Evolutionary conservation across 129 eudicot genomes (phyloP), one percentile per base, ranked within the genome.

Genomic region (Deinandra increscens): DNA sequence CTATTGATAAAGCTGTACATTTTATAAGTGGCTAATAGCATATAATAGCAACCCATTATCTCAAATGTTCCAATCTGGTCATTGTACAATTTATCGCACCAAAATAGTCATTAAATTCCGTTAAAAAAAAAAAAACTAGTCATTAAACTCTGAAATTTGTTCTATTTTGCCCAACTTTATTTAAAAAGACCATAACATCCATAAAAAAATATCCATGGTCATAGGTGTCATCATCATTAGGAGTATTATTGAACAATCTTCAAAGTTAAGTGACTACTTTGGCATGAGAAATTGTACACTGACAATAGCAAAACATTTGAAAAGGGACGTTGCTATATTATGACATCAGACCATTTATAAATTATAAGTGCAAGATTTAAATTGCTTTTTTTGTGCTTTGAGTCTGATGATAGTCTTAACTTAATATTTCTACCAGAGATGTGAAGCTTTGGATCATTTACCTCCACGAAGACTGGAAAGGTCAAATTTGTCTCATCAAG

Each of bases 361-460:
- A 29, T 22, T 51, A 36, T 64, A 54, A 48, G 39, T 76, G 70
- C 69, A 60, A 39, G 38, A 50, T 3, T 63, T 33, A 42, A 43
- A 69, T 31, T 33, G n/a, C 6, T 36, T 41, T 76, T 76, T 72
- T 18, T 68, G 19, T 64, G 23, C 49, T 19, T 68, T 20, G 33
- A 43, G 26, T 60, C 67, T 81, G 70, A 80, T 79, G 33, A 37
- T 65, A 54, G 66, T 22, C 64, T 51, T 73, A 63, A 63, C 44
- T 67, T 78, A 71, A 46, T 77, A 29, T 58, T 67, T 76, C 34
- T 70, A 68, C 69, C 83, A 93, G 99, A 87, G 83, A 80, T 80
- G 80, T 69, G 85, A 81, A 69, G 72, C 68, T 72, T 85, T 87
- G 26, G 70, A 74, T 53, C 69, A 71, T 18, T 44, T 46, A 42